Evolutionary conservation across 2,329 filamentous ascomycete species (phyloP).

Genomic region (Penicillium brasilianum): DNA sequence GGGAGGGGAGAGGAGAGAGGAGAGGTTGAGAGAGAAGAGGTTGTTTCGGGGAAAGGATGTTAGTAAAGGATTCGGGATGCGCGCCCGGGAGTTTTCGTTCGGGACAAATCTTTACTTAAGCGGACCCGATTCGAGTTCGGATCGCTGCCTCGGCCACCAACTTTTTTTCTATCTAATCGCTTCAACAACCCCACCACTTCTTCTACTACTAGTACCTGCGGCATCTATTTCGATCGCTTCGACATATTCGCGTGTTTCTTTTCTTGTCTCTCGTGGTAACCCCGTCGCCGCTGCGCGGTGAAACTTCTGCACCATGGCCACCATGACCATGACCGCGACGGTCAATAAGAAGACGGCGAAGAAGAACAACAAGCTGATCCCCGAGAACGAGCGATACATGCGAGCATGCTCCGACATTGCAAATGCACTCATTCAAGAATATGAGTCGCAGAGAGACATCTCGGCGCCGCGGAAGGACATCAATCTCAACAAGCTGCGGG

Average conservation of each 20-base stretch:
- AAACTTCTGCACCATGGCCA: slow-evolving; percentile 60
- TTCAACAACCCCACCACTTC: slow-evolving; percentile 21
- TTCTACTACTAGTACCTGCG: background rate
- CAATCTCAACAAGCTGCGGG: slow-evolving; percentile 87
- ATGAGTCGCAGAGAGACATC: slow-evolving; percentile 77
- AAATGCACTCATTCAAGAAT: slow-evolving; percentile 90
- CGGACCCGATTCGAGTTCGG: slow-evolving; percentile 41
- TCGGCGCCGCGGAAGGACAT: slow-evolving; percentile 79
- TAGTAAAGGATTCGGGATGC: slow-evolving; percentile 33
- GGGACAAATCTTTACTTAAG: slow-evolving; percentile 46
- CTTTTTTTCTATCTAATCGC: slow-evolving; percentile 34
- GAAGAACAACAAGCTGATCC: slow-evolving; percentile 77
- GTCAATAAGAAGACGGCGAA: slow-evolving; percentile 58
- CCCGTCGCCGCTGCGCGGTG: slow-evolving; percentile 19
- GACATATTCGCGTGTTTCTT: slow-evolving; percentile 6
- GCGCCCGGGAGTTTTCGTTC: slow-evolving; percentile 40
- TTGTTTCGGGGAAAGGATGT: slow-evolving; percentile 27
- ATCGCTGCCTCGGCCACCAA: slow-evolving; percentile 32
- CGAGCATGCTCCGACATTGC: slow-evolving; percentile 95
- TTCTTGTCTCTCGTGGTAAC: background rate
- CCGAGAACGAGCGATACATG: slow-evolving; percentile 93
- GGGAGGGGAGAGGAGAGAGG: slow-evolving; percentile 26
- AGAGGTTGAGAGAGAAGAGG: slow-evolving; percentile 16
- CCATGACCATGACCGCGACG: slow-evolving; percentile 63
- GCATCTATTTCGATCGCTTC: background rate